Conservation (phyloP, 2,329 filamentous ascomycete species). For the Ascochyta viciae-villosae region DNA sequence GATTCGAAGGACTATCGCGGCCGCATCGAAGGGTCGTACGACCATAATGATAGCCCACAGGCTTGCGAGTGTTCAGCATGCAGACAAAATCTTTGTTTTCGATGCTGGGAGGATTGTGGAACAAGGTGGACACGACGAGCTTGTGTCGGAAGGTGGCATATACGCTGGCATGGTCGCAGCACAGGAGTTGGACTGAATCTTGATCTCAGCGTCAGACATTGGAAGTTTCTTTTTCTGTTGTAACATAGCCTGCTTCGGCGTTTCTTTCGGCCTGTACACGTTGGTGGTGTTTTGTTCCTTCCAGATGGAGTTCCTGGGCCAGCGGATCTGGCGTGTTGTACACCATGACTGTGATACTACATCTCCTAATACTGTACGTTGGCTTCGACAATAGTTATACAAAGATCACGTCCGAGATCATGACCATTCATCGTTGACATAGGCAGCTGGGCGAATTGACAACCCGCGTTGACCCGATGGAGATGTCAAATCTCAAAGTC, state of each 20-base stretch:
- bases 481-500: constrained; percentile 11
- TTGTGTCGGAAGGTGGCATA: constrained; percentile 54
- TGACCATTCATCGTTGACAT: not conserved
- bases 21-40: constrained; percentile 56
- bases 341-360: not conserved
- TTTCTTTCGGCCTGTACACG: not conserved
- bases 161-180: constrained; percentile 48
- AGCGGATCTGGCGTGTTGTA: not conserved
- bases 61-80: constrained; percentile 78
- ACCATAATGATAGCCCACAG: constrained; percentile 81
- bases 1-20: constrained; percentile 52
- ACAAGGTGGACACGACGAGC: constrained; percentile 66
- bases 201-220: not conserved
- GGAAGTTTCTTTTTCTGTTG: not conserved
- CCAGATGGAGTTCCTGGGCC: not conserved
- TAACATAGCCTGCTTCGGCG: not conserved
- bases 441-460: not conserved
- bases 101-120: constrained; percentile 70
- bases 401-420: not conserved
- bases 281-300: constrained; percentile 5
- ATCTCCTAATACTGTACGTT: not conserved
- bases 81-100: constrained; percentile 81
- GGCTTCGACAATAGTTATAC: not conserved
- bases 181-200: constrained; percentile 42
- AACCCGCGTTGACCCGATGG: constrained; percentile 3